Base-by-base conservation (phyloP, 2,329 filamentous ascomycete species). In the Colletotrichum sojae region DNA sequence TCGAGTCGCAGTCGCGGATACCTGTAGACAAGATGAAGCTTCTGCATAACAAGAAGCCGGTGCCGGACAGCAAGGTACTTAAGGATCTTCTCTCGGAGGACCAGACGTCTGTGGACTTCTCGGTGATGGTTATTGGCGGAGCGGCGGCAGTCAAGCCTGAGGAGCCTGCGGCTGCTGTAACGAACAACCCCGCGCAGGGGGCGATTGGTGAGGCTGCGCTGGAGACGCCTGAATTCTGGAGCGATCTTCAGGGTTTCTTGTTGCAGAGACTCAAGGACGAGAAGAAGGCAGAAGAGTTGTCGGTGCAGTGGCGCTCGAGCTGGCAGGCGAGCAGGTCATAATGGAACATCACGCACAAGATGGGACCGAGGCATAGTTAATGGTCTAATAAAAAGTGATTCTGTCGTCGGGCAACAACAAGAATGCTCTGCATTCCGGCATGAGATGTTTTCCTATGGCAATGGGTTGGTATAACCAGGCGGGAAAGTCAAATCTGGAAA, bases 81-180 rank as follows among this genome's bases (percentile, higher is more conserved):
- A 88, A 89, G 65, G 95, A 97, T 67, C 77, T 97, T 0, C 73
- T 95, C 1, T 85, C 84, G 0, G 84, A 87, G 4, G 89, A 88
- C 52, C 84, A 82, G 31, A 85, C 73, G 73, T 80, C 74, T 1
- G 84, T 95, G 0, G 94, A 97, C 78, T 91, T 98, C 71, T 90
- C 90, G 1, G 88, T 98, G 63, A 98, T 98, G 94, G 86, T 98
- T 20, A 89, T 97, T 77, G 93, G 92, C 3, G 94, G 94, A 22
- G 82, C 83, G 13, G 82, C 83, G 45, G 83, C 82, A 0, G 82
- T 83, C 54, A 78, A 81, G 62, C 81, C 81, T 39, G 82, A 82
- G 31, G 31, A 36, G 67, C 74, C 76, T 25, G 78, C 81, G 72
- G 71, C 74, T n/a, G 78, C 81, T 56, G 83, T 78, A 40, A 73